phyloP scores from a whole-genome alignment of 169 alveolate genomes.

The Plasmodium reichenowi region DNA sequence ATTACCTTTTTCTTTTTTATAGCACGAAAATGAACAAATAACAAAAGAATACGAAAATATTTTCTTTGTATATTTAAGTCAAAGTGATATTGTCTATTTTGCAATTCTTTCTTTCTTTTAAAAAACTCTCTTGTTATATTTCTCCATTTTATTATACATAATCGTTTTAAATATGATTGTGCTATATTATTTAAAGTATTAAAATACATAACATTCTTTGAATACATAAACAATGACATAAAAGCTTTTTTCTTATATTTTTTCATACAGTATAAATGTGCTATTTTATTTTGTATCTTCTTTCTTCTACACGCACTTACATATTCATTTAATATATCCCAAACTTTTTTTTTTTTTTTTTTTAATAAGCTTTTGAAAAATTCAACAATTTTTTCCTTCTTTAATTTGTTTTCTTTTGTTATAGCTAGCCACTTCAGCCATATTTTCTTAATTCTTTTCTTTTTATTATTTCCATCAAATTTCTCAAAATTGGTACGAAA shows the following conservation, averaged over 20 bases:
- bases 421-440: constrained; percentile 19
- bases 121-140: constrained; percentile 24
- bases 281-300: constrained; percentile 30
- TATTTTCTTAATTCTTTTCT: constrained; percentile 39
- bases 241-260: constrained; percentile 42
- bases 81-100: background rate
- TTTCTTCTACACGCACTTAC: constrained; percentile 22
- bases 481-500: constrained; percentile 24
- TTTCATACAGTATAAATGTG: constrained; percentile 18
- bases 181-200: constrained; percentile 20
- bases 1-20: constrained; percentile 33
- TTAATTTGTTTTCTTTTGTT: constrained; percentile 11
- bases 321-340: constrained; percentile 2
- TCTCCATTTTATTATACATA: constrained; percentile 45
- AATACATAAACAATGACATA: constrained; percentile 21
- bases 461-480: constrained; percentile 14
- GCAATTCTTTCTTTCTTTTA: constrained; percentile 11
- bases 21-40: background rate
- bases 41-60: constrained; percentile 10
- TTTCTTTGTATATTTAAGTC: constrained; percentile 16
- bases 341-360: constrained; percentile 33
- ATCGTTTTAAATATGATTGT: constrained; percentile 22
- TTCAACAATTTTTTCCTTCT: constrained; percentile 24
- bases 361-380: constrained; percentile 35
- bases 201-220: constrained; percentile 41